Evolutionary conservation across 2,329 filamentous ascomycete genomes (phyloP).

Genomic region (Fusarium sp.): DNA sequence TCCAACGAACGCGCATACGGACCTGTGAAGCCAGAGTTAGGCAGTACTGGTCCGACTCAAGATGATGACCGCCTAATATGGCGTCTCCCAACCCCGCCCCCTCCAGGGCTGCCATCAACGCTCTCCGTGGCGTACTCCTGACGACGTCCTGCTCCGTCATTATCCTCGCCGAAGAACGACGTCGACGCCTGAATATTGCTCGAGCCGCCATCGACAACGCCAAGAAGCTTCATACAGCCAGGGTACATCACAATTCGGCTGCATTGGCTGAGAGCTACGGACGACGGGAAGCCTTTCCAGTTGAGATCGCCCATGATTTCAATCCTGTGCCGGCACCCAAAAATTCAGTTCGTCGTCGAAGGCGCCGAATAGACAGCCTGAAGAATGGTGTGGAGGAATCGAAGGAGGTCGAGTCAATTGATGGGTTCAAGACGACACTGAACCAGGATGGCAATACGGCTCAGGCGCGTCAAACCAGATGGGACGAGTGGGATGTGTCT

Average conservation of each 20-base stretch:
- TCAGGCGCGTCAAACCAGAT: slow-evolving; percentile 29
- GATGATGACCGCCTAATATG: slow-evolving; percentile 54
- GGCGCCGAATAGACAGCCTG: slow-evolving; percentile 31
- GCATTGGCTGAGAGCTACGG: slow-evolving; percentile 44
- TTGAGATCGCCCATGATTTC: slow-evolving; percentile 44
- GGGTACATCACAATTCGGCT: slow-evolving; percentile 46
- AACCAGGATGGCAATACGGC: slow-evolving; percentile 2
- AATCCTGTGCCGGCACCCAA: slow-evolving; percentile 31
- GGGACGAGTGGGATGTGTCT: slow-evolving; percentile 43
- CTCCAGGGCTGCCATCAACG: slow-evolving; percentile 66
- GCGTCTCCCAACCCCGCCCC: slow-evolving; percentile 61
- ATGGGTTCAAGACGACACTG: slow-evolving; percentile 17
- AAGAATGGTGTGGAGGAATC: background rate
- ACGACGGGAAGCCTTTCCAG: slow-evolving; percentile 38
- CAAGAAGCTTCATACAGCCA: slow-evolving; percentile 59
- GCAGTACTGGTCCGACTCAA: slow-evolving; percentile 17
- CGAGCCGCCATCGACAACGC: slow-evolving; percentile 65
- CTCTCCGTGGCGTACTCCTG: slow-evolving; percentile 66
- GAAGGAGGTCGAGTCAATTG: slow-evolving; percentile 10
- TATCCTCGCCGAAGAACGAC: slow-evolving; percentile 67
- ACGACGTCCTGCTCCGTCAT: slow-evolving; percentile 69
- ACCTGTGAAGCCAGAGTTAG: slow-evolving; percentile 1
- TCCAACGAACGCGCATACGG: slow-evolving; percentile 2
- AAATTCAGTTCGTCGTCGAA: slow-evolving; percentile 46
- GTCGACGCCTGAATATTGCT: slow-evolving; percentile 65